Evolutionary conservation across 2,329 filamentous ascomycete species (phyloP).

Genomic region (Neofusicoccum ribis): DNA sequence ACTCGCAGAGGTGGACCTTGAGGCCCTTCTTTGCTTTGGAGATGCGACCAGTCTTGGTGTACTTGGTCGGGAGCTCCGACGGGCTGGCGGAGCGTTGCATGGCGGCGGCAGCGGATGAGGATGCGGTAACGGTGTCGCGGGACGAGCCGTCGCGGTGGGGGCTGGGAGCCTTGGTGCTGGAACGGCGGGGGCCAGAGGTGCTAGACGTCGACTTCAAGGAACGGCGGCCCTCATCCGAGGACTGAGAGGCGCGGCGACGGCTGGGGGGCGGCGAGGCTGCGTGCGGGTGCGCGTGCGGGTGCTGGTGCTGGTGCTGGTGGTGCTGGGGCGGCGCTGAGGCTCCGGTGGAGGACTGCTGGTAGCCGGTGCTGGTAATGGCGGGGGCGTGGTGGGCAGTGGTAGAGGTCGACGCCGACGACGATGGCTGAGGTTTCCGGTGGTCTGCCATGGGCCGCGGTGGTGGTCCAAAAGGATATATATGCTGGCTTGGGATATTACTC

Average conservation of each 20-base stretch:
- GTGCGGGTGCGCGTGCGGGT: background rate
- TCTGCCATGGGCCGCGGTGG: constrained; percentile 19
- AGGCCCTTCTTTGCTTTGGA: constrained; percentile 51
- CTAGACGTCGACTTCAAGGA: constrained; percentile 7
- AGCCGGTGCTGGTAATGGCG: background rate
- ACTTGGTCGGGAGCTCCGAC: constrained; percentile 31
- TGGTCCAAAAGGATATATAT: constrained; percentile 20
- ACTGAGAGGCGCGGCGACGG: constrained; percentile 3
- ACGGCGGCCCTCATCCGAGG: constrained; percentile 16
- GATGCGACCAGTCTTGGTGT: constrained; percentile 48
- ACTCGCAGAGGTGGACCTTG: constrained; percentile 47
- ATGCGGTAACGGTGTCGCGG: constrained; percentile 24
- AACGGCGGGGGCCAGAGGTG: constrained; percentile 10
- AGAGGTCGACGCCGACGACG: constrained; percentile 16
- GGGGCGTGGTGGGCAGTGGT: background rate
- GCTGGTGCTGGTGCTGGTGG: background rate
- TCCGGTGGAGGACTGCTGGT: background rate
- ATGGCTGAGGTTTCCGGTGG: constrained; percentile 18
- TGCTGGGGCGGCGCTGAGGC: background rate
- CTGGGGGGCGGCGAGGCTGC: background rate
- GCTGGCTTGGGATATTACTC: constrained; percentile 13
- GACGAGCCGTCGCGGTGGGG: constrained; percentile 31
- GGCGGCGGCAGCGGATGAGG: constrained; percentile 15
- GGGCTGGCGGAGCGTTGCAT: constrained; percentile 38
- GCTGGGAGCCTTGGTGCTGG: constrained; percentile 19